These are phyloP conservation scores for Fistulinella staudtii DNA, from an alignment of 1,284 basidiomycete species.

Conservation along the genomic window DNA sequence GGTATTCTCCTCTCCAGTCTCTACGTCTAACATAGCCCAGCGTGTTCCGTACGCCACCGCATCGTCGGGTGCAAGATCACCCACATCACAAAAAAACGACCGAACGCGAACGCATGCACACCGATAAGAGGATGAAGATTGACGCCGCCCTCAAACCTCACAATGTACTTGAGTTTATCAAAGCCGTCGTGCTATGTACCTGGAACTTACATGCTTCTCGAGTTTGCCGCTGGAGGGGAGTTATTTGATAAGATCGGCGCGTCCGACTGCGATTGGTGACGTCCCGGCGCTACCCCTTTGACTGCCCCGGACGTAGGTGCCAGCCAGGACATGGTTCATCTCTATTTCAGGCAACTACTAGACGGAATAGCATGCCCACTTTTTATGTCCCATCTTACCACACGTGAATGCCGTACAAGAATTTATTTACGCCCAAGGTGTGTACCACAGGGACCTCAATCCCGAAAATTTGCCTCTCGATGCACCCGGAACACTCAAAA, in stretches of 20 bases:
- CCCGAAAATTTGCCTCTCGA: slow-evolving; percentile 92
- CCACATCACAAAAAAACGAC: slow-evolving; percentile 57
- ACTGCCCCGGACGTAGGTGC: slow-evolving; percentile 78
- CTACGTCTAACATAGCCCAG: slow-evolving; percentile 37
- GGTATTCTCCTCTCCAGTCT: slow-evolving; percentile 85
- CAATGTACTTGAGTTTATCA: slow-evolving; percentile 85
- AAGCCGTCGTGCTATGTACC: slow-evolving; percentile 71
- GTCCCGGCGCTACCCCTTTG: not conserved
- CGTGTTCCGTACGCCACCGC: slow-evolving; percentile 69
- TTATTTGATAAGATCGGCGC: slow-evolving; percentile 97
- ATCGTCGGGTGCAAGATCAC: slow-evolving; percentile 88
- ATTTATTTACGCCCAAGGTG: slow-evolving; percentile 86
- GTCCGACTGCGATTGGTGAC: slow-evolving; percentile 12
- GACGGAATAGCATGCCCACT: slow-evolving; percentile 60
- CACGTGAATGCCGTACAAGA: slow-evolving; percentile 41
- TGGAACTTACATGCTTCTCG: slow-evolving; percentile 90
- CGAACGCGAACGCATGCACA: slow-evolving; percentile 66
- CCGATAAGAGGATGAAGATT: slow-evolving; percentile 92
- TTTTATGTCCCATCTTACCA: not conserved
- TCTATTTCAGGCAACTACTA: slow-evolving; percentile 89
- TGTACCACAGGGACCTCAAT: slow-evolving; percentile 95
- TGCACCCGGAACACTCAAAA: slow-evolving; percentile 75
- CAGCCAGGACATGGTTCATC: slow-evolving; percentile 83
- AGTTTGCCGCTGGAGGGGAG: slow-evolving; percentile 91
- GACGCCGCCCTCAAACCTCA: slow-evolving; percentile 80